phyloP scores from a whole-genome alignment of 1,139 yeast genomes.

The Nakaseomyces sp. region DNA sequence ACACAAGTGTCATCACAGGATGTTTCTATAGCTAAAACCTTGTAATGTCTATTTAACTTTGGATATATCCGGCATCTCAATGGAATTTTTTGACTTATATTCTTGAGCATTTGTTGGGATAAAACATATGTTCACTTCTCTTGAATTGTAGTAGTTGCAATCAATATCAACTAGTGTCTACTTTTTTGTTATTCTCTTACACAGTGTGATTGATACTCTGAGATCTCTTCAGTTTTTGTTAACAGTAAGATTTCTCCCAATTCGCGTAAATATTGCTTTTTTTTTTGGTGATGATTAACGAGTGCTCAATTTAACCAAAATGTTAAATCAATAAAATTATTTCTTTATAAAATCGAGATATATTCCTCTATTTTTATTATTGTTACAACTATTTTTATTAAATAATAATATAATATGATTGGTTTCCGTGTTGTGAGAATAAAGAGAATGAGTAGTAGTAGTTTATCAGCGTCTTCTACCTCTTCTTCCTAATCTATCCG shows the following conservation, averaged over 20 bases:
- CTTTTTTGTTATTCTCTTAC: too few species aligned
- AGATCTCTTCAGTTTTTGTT: too few species aligned
- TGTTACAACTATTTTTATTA: neutral
- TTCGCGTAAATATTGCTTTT: neutral
- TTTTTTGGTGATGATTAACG: too few species aligned
- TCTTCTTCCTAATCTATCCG: conserved; percentile 43
- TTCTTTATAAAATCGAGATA: neutral
- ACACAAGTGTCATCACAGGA: conserved; percentile 96
- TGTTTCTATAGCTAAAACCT: conserved; percentile 78
- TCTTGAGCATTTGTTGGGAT: neutral
- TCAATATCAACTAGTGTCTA: too few species aligned
- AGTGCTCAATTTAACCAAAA: too few species aligned
- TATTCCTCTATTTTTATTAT: neutral
- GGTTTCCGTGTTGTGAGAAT: too few species aligned
- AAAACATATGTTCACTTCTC: too few species aligned
- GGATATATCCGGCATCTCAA: neutral
- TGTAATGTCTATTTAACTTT: conserved; percentile 33
- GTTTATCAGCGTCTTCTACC: conserved; percentile 23
- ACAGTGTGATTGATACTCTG: too few species aligned
- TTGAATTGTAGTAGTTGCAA: too few species aligned
- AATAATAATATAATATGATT: too few species aligned
- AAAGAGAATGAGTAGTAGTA: too few species aligned
- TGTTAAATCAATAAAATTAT: neutral
- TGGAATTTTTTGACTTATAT: neutral
- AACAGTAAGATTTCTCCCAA: neutral